A percentile compares a stretch with the other conserved stretches of the same genome.
Evolutionary conservation across 23 red algal genomes (phyloP).

Genomic region (Chondrus crispus): DNA sequence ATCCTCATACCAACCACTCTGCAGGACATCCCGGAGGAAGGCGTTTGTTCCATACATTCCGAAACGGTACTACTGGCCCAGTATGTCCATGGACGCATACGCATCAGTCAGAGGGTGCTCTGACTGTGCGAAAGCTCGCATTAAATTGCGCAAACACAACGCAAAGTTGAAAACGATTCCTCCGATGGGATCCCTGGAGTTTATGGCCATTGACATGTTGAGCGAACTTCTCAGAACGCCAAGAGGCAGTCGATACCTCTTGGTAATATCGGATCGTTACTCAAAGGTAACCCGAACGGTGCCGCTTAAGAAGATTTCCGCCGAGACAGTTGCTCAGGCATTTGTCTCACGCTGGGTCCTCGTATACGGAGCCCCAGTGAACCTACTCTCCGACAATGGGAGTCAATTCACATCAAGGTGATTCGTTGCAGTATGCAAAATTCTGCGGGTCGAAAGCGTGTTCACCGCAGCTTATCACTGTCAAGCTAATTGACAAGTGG

Average conservation of each 20-base stretch:
- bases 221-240: background rate
- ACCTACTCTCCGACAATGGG: background rate
- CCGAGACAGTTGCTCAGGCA: background rate
- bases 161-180: background rate
- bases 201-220: background rate
- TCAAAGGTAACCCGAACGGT: background rate
- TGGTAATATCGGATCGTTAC: constrained; percentile 13
- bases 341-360: background rate
- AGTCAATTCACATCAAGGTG: constrained; percentile 4
- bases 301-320: background rate
- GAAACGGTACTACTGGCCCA: too few relatives aligned
- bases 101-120: too few relatives aligned
- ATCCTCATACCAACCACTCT: too few relatives aligned
- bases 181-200: background rate
- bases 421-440: background rate
- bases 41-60: too few relatives aligned
- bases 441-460: background rate
- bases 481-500: constrained; percentile 32
- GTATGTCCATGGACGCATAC: too few relatives aligned
- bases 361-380: background rate
- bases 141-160: background rate
- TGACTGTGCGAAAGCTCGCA: background rate
- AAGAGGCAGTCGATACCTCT: background rate
- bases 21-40: too few relatives aligned
- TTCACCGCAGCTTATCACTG: constrained; percentile 39